Base-by-base conservation (phyloP, 805 yeast species). In the Candida morakotiae region DNA sequence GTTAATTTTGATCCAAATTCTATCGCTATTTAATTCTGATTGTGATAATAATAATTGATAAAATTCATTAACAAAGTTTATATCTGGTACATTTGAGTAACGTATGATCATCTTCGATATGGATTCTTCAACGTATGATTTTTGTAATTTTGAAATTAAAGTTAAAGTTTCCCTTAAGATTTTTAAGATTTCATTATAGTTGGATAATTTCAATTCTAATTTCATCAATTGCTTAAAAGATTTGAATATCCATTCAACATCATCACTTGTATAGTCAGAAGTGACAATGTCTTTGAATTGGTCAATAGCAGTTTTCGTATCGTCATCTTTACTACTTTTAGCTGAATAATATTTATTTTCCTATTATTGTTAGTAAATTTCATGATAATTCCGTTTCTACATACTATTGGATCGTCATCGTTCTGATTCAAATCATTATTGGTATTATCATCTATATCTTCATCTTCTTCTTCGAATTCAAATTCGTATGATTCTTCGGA, bases 1-100 rank as follows among this genome's bases (percentile, higher is more conserved):
- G 29, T 62, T 65, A n/a, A 73, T 58, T 42, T 75, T 71, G 31
- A 78, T 57, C 61, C 71, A 67, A 25, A 77, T 45, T 24, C 79
- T 56, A 23, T 71, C 71, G 24, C 51, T 59, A 39, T 6, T 47
- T 25, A 34, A 26, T 5, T 46, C 48, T 6, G 53, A 43, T 9
- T 43, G 53, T 33, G 44, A 46, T 16, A 42, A 37, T 20, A 52
- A 56, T 13, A 56, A 53, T 27, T 62, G 63, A 37, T 61, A 60
- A 34, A 60, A 56, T 35, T 35, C 38, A n/a, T 44, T 46, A 31
- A 55, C 64, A 46, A 60, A 73, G 15, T 22, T 33, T 4, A 41
- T 47, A 42, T 56, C 58, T 38, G 48, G 42, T 6, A 53, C 48
- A 10, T 55, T 46, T 9, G 67, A 56, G 40, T 61, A 64, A 19